Evolutionary conservation across 495 filamentous ascomycete genomes (phyloP).

Genomic region (Lophiostoma macrostomum): DNA sequence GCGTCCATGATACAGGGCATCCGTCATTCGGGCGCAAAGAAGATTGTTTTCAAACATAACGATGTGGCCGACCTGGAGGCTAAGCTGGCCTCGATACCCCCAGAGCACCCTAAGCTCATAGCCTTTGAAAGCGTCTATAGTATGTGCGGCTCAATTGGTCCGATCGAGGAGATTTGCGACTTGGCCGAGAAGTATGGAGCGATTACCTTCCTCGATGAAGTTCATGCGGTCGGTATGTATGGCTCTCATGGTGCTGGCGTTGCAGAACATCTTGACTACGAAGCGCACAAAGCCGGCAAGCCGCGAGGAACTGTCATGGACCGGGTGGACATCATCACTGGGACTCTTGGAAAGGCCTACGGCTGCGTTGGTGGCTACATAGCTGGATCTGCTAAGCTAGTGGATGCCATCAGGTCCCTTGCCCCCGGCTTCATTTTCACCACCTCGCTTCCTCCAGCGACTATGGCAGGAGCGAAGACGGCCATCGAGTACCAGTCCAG

Average conservation of each 20-base stretch:
- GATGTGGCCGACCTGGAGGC: constrained; percentile 84
- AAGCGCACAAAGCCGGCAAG: constrained; percentile 63
- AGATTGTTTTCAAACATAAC: constrained; percentile 98
- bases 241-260: constrained; percentile 94
- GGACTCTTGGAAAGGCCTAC: constrained; percentile 95
- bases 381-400: constrained; percentile 79
- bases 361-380: constrained; percentile 98
- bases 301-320: constrained; percentile 89
- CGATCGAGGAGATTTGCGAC: constrained; percentile 93
- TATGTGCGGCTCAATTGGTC: constrained; percentile 97
- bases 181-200: constrained; percentile 96
- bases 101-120: constrained; percentile 90
- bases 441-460: constrained; percentile 89
- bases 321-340: constrained; percentile 94
- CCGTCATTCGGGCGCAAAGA: constrained; percentile 90
- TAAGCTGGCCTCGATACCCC: constrained; percentile 82
- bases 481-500: constrained; percentile 90
- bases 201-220: constrained; percentile 95
- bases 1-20: constrained; percentile 99
- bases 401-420: constrained; percentile 93
- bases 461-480: constrained; percentile 89
- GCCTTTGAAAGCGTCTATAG: constrained; percentile 98
- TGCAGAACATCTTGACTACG: constrained; percentile 94
- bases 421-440: constrained; percentile 99
- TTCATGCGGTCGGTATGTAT: constrained; percentile 99